Evolutionary conservation across 163 green algal genomes (phyloP), one percentile per base, ranked within the genome.

Genomic region (Chlorella variabilis): DNA sequence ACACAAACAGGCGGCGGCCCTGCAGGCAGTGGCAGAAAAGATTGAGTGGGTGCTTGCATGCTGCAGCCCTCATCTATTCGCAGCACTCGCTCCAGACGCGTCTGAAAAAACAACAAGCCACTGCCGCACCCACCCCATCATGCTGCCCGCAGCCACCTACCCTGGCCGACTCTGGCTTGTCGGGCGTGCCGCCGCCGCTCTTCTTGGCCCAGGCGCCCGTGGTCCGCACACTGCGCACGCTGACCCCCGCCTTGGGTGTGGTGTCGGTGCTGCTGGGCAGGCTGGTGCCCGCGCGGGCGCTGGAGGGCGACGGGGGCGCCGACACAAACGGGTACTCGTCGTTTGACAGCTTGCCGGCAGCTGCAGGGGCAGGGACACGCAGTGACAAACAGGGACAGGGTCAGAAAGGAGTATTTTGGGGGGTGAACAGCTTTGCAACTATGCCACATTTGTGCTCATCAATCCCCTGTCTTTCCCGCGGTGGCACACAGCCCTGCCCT

Each of bases 281-380:
- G 83, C 56, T 67, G 71, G 34, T 13, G 8, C 51, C 75, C 34
- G 31, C 74, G 36, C 54, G 54, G 51, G 51, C 29, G 71, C 71
- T 61, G 1, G 61, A 75, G 41, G 78, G 85, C 5, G 23, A 51
- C 76, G 75, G 82, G 68, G 54, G 62, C 25, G 71, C 42, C 36
- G 58, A 77, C 13, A 98, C 87, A 77, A 93, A 96, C 1, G 94
- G 93, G 87, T 94, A 99, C 77, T 97, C 90, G n/a, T 97, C 91
- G 9, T 63, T 21, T 3, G 84, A 86, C 59, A 99, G 90, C 75
- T 85, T 88, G 41, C 87, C 89, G 18, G 78, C 76, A 33, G 78
- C 77, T 83, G 77, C 65, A 56, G 48, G 54, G 45, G 48, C 23
- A 59, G 25, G 39, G 3, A 20, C 36, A n/a, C 31, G 67, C 20